A percentile compares a stretch with the other conserved stretches of the same genome.
Evolutionary conservation across 2,329 filamentous ascomycete species (phyloP).

Genomic region (Sarocladium kiliense): DNA sequence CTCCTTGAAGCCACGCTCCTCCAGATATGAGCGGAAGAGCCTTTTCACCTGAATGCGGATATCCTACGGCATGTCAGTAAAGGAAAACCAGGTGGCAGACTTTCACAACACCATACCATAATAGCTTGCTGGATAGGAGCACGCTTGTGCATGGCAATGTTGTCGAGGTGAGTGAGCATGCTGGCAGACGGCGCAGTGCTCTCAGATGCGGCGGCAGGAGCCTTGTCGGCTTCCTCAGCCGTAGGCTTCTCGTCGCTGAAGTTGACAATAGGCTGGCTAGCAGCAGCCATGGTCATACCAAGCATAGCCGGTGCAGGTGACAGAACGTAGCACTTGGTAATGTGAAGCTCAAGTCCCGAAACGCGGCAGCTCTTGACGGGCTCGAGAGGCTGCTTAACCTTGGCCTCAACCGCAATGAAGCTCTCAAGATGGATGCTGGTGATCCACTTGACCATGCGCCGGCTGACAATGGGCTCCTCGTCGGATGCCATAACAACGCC

Average conservation of each 20-base stretch:
- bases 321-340: slow-evolving; percentile 78
- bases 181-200: slow-evolving; percentile 55
- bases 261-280: slow-evolving; percentile 50
- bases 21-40: slow-evolving; percentile 76
- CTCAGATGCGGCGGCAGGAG: slow-evolving; percentile 15
- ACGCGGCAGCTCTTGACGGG: slow-evolving; percentile 85
- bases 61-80: slow-evolving; percentile 13
- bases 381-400: slow-evolving; percentile 75
- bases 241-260: slow-evolving; percentile 52
- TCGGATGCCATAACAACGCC: slow-evolving; percentile 68
- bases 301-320: slow-evolving; percentile 55
- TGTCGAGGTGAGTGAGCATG: slow-evolving; percentile 81
- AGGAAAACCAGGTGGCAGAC: not conserved
- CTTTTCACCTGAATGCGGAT: slow-evolving; percentile 53
- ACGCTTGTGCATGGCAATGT: slow-evolving; percentile 87
- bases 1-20: slow-evolving; percentile 67
- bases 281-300: slow-evolving; percentile 51
- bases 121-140: slow-evolving; percentile 89
- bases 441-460: slow-evolving; percentile 94
- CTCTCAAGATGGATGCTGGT: slow-evolving; percentile 71
- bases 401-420: slow-evolving; percentile 75
- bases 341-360: slow-evolving; percentile 77
- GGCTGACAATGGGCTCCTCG: slow-evolving; percentile 61
- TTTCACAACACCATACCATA: slow-evolving; percentile 46
- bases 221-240: slow-evolving; percentile 38